Percentiles rank a stretch among this genome's conserved stretches.
These are phyloP conservation scores for Alternaria ventricosa DNA, from an alignment of 2,329 filamentous ascomycete genomes.

Conservation along the genomic window DNA sequence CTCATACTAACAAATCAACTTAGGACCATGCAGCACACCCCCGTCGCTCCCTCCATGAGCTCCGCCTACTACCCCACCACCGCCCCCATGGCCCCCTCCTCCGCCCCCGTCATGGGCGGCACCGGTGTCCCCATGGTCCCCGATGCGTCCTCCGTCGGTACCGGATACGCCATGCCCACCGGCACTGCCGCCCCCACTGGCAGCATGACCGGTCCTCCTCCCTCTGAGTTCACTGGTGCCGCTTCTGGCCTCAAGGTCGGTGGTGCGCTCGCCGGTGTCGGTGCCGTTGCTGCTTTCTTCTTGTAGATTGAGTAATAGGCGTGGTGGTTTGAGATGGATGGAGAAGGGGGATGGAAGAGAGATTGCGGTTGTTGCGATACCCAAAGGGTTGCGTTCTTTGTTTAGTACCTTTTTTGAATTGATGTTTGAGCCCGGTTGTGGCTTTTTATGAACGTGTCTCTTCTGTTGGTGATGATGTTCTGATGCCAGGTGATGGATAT, in stretches of 20 bases:
- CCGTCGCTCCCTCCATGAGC: slow-evolving; percentile 26
- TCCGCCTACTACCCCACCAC: slow-evolving; percentile 38
- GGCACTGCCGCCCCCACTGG: slow-evolving; percentile 24
- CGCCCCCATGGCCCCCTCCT: slow-evolving; percentile 5
- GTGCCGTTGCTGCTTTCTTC: slow-evolving; percentile 44
- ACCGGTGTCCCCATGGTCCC: slow-evolving; percentile 22
- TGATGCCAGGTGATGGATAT: background rate
- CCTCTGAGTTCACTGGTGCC: slow-evolving; percentile 42
- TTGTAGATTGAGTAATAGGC: slow-evolving; percentile 33
- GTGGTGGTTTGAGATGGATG: background rate
- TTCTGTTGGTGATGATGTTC: background rate
- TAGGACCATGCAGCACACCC: slow-evolving; percentile 30
- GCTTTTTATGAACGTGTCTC: background rate
- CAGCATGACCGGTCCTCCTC: slow-evolving; percentile 30
- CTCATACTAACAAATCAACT: slow-evolving; percentile 2
- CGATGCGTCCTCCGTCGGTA: slow-evolving; percentile 4
- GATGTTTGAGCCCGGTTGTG: background rate
- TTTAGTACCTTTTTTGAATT: background rate
- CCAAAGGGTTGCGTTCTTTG: background rate
- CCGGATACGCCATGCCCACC: background rate
- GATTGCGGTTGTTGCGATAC: background rate
- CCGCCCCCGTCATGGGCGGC: slow-evolving; percentile 26
- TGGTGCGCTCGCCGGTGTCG: slow-evolving; percentile 42
- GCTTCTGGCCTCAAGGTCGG: slow-evolving; percentile 39
- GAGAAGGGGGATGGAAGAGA: background rate